Evolutionary conservation across 225 moss, liverwort and hornwort genomes (phyloP).

Genomic region (Climacium dendroides): DNA sequence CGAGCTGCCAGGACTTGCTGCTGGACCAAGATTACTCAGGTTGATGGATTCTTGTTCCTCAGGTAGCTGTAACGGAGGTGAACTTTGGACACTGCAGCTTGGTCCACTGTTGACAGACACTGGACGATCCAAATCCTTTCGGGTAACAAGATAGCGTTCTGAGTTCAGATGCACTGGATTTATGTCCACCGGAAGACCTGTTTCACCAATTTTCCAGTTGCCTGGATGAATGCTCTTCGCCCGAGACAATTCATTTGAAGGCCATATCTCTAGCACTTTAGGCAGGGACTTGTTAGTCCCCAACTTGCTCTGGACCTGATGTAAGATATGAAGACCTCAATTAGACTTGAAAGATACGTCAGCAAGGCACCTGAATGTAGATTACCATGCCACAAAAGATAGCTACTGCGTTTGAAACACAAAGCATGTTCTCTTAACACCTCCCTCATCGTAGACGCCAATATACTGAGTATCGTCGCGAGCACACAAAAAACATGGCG

Average conservation of each 20-base stretch:
- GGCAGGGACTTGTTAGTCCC: constrained; percentile 11
- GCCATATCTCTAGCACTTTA: constrained; percentile 11
- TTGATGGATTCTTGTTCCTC: constrained; percentile 22
- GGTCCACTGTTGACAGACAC: background rate
- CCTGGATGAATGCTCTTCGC: background rate
- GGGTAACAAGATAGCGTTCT: background rate
- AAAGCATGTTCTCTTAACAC: background rate
- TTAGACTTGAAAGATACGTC: background rate
- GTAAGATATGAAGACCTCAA: background rate
- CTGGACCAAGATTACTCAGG: constrained; percentile 12
- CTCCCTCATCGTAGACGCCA: background rate
- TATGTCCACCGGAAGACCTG: constrained; percentile 3
- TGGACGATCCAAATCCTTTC: background rate
- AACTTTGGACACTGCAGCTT: background rate
- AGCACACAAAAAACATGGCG: background rate
- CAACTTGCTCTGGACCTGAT: constrained; percentile 34
- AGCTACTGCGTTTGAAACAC: background rate
- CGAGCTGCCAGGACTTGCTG: constrained; percentile 23
- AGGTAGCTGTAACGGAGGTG: background rate
- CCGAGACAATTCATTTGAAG: constrained; percentile 2
- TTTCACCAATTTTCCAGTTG: background rate
- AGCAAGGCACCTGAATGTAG: background rate
- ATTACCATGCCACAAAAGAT: background rate
- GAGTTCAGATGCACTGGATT: background rate
- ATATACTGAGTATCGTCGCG: background rate